phyloP scores from a whole-genome alignment of 2,329 filamentous ascomycete genomes.

The Colletotrichum neosansevieriae region DNA sequence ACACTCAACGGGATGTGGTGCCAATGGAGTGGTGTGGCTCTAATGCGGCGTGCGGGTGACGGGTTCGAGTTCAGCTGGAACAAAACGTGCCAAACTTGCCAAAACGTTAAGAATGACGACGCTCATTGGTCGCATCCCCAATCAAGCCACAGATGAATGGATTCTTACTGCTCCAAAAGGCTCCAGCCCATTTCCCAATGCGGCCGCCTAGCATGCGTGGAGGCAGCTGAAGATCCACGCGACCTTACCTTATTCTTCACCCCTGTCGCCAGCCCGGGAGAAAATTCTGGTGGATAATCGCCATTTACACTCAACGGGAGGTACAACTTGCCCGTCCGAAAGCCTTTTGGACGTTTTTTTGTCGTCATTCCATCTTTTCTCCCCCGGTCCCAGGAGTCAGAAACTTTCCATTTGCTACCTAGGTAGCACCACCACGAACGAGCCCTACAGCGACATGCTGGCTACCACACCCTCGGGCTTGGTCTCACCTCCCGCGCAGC shows the following conservation, averaged over 20 bases:
- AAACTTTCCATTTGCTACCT: neutral
- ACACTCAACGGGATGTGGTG: conserved; percentile 28
- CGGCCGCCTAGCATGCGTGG: conserved; percentile 35
- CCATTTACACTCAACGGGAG: neutral
- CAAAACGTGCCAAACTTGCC: conserved; percentile 31
- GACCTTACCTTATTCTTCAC: conserved; percentile 38
- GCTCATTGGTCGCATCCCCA: conserved; percentile 31
- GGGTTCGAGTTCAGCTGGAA: conserved; percentile 34
- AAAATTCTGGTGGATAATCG: neutral
- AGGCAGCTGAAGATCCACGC: conserved; percentile 35
- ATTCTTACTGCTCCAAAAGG: conserved; percentile 30
- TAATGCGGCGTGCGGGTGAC: conserved; percentile 38
- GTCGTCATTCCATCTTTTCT: conserved; percentile 25
- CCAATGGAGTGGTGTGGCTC: conserved; percentile 16
- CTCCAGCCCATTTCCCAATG: conserved; percentile 38
- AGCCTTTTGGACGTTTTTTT: neutral
- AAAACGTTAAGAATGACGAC: neutral
- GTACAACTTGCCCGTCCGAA: neutral
- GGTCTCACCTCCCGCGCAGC: conserved; percentile 31
- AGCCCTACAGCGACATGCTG: conserved; percentile 13
- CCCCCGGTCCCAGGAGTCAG: neutral
- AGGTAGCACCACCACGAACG: conserved; percentile 13
- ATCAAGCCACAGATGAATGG: conserved; percentile 28
- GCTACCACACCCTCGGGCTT: conserved; percentile 9
- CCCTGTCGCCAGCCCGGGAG: conserved; percentile 19